Conservation (phyloP, 495 filamentous ascomycete species). For the Podospora anserina region DNA sequence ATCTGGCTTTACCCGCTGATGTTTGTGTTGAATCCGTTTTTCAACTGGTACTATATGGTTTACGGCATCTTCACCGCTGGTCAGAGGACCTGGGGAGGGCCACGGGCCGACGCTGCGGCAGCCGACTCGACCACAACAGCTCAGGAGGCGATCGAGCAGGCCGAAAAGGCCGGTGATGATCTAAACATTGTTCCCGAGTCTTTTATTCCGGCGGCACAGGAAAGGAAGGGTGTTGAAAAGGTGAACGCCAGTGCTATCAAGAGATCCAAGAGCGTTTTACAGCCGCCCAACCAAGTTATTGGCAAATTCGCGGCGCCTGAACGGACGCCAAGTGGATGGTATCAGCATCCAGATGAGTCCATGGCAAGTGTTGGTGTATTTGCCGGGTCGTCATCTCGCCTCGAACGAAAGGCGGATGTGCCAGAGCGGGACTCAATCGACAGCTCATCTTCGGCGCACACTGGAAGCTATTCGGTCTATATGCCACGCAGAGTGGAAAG, state of each 20-base stretch:
- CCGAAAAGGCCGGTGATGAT: slow-evolving; percentile 78
- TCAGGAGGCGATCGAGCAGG: slow-evolving; percentile 77
- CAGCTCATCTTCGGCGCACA: slow-evolving; percentile 60
- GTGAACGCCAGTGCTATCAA: slow-evolving; percentile 35
- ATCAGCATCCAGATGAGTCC: slow-evolving; percentile 61
- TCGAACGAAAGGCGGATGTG: slow-evolving; percentile 38
- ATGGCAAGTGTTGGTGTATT: slow-evolving; percentile 47
- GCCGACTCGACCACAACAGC: slow-evolving; percentile 77
- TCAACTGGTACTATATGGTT: slow-evolving; percentile 99
- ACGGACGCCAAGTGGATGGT: slow-evolving; percentile 58
- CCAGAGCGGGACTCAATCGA: slow-evolving; percentile 69
- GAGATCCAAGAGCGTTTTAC: slow-evolving; percentile 52
- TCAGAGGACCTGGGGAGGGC: slow-evolving; percentile 94
- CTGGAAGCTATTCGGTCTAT: slow-evolving; percentile 62
- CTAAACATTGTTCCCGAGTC: slow-evolving; percentile 89
- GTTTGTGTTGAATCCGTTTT: slow-evolving; percentile 94
- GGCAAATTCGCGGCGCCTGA: slow-evolving; percentile 66
- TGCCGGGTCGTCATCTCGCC: slow-evolving; percentile 26
- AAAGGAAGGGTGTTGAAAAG: slow-evolving; percentile 34
- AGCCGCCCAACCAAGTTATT: slow-evolving; percentile 69
- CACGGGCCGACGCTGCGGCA: slow-evolving; percentile 83
- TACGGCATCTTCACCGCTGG: slow-evolving; percentile 86
- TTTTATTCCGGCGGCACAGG: slow-evolving; percentile 69
- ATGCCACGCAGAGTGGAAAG: slow-evolving; percentile 76
- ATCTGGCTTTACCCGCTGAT: slow-evolving; percentile 92